Evolutionary conservation across 148 eudicot species (phyloP), one percentile per base, ranked within the genome.

Genomic region (Chenopodium formosanum): DNA sequence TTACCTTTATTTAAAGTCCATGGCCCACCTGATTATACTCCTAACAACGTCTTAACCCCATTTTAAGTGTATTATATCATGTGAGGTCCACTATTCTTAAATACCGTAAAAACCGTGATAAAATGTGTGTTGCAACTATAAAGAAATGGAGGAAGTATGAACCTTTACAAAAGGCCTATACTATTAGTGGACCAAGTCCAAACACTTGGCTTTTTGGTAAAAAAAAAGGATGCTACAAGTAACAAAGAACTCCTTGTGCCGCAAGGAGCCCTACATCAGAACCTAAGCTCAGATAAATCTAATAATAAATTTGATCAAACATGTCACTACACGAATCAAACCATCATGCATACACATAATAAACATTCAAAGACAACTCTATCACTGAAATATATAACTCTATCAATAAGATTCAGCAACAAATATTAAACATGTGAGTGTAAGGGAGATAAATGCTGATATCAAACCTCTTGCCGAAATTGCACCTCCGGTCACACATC

Each of bases 401-500:
- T 13, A 63, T 23, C 66, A 64, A 47, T 11, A 19, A 65, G 14
- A 27, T 20, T 20, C 0, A 50, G 25, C 19, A 71, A 56, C 70
- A 44, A 29, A 2, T 31, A 70, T 20, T 29, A 63, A n/a, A 19
- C 14, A 56, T 5, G 44, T 17, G 44, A 40, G 10, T 58, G 34
- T 25, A 68, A 70, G 56, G 68, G 27, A 80, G 14, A 69, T 65
- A 17, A 70, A 48, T 70, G 37, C 0, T 9, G 4, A 48, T 6
- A 75, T 29, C 67, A 2, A 80, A 95, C 99, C 97, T 80, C 50
- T 90, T 22, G 97, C 97, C 12, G 99, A 92, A 34, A 95, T 69
- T 78, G 90, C 87, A 77, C 94, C 97, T 56, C 97, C 99, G 20
- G 99, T 95, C 47, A 87, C 92, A 82, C 99, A 95, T 44, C 99